A percentile compares a stretch with the other conserved stretches of the same genome.
Conservation (phyloP, 345 rosid species). For the Gossypium turneri region DNA sequence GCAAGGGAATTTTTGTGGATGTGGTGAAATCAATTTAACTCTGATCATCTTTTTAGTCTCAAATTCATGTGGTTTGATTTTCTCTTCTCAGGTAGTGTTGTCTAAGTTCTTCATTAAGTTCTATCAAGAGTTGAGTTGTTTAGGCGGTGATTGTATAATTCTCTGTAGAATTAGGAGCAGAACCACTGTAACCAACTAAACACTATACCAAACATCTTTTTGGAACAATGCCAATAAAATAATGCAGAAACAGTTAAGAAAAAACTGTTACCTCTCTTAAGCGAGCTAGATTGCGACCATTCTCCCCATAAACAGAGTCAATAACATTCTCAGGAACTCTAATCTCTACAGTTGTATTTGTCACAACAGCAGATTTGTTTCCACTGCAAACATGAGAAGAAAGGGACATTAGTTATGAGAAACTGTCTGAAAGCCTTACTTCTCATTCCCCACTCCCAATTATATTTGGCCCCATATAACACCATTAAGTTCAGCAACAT, state of each 20-base stretch:
- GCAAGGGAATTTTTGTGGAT: not conserved
- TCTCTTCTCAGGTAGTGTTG: not conserved
- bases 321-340: slow-evolving; percentile 66
- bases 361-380: slow-evolving; percentile 72
- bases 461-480: not conserved
- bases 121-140: not conserved
- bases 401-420: slow-evolving; percentile 9
- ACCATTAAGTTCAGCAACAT: not conserved
- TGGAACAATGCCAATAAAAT: not conserved
- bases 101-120: not conserved
- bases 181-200: not conserved
- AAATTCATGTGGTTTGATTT: not conserved
- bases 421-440: not conserved
- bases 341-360: slow-evolving; percentile 84
- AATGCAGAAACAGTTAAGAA: not conserved
- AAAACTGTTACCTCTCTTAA: slow-evolving; percentile 57
- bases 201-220: not conserved
- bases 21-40: not conserved
- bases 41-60: not conserved
- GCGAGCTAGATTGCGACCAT: slow-evolving; percentile 69
- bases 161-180: slow-evolving; percentile 11
- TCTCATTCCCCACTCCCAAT: not conserved
- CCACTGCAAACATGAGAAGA: slow-evolving; percentile 46
- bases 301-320: slow-evolving; percentile 78
- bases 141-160: not conserved